A percentile compares a stretch with the other conserved stretches of the same genome.
These are phyloP conservation scores for Microcyclospora tardicrescens DNA, from an alignment of 2,329 filamentous ascomycete genomes.

Conservation along the genomic window DNA sequence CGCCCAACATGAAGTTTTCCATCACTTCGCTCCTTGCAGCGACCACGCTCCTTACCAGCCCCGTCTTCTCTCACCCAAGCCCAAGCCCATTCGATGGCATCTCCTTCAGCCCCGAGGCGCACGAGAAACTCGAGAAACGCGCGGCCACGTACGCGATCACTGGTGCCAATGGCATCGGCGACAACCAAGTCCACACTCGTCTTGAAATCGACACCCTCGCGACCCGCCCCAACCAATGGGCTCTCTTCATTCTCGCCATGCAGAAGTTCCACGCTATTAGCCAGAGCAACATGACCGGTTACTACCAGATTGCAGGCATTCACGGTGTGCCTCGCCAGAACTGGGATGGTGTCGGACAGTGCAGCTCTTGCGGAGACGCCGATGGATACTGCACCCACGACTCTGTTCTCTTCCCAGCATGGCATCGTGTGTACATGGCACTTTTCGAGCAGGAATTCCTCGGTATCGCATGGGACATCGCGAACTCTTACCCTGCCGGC, in stretches of 20 bases:
- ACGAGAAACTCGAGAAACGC: neutral
- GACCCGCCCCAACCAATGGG: constrained; percentile 14
- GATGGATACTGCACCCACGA: constrained; percentile 18
- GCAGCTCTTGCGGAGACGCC: constrained; percentile 7
- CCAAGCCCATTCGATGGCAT: too few species aligned
- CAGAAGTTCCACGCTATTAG: constrained; percentile 6
- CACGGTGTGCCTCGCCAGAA: constrained; percentile 15
- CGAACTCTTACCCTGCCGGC: constrained; percentile 7
- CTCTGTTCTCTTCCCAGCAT: constrained; percentile 15
- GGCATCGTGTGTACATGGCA: constrained; percentile 17
- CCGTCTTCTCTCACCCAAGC: neutral
- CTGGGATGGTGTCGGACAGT: constrained; percentile 13
- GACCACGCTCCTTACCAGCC: neutral
- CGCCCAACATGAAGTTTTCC: neutral
- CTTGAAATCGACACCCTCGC: constrained; percentile 14
- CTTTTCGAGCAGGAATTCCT: constrained; percentile 17
- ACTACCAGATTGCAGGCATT: constrained; percentile 13
- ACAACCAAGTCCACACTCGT: constrained; percentile 8
- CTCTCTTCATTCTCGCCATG: constrained; percentile 14
- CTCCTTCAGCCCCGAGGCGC: too few species aligned
- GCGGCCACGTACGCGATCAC: neutral
- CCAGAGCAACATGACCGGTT: constrained; percentile 5
- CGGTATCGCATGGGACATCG: constrained; percentile 9
- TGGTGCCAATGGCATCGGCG: constrained; percentile 4
- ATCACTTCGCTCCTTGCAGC: neutral